These are phyloP conservation scores for Tricholoma furcatifolium DNA, from an alignment of 768 basidiomycete genomes.

Conservation along the genomic window DNA sequence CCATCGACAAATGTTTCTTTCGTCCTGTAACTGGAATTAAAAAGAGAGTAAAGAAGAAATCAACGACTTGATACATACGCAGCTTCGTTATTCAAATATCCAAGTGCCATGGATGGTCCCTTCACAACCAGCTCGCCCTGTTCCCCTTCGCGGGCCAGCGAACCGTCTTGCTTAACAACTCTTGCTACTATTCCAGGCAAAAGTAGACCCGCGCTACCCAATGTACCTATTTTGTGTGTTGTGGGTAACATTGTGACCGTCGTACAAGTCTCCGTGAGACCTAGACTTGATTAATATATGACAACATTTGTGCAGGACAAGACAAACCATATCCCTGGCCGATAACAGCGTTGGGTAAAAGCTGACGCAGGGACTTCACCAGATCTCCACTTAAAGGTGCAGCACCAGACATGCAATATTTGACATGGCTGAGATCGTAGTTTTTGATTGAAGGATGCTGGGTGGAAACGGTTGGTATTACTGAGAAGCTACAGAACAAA, in stretches of 20 bases:
- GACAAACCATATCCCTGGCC: slow-evolving; percentile 62
- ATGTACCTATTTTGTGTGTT: slow-evolving; percentile 41
- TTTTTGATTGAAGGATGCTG: slow-evolving; percentile 53
- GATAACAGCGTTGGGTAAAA: slow-evolving; percentile 59
- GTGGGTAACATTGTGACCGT: slow-evolving; percentile 47
- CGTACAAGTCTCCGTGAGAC: slow-evolving; percentile 64
- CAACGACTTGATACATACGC: slow-evolving; percentile 44
- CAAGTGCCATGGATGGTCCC: slow-evolving; percentile 58
- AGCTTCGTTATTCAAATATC: slow-evolving; percentile 55
- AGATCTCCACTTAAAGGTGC: slow-evolving; percentile 64
- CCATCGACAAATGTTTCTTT: slow-evolving; percentile 62
- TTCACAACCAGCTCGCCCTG: slow-evolving; percentile 61
- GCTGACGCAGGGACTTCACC: slow-evolving; percentile 37
- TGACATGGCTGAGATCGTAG: slow-evolving; percentile 51
- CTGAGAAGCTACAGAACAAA: neutral
- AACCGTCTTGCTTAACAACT: slow-evolving; percentile 58
- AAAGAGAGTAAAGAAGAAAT: neutral
- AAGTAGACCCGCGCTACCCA: slow-evolving; percentile 58
- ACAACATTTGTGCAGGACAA: neutral
- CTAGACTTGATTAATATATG: slow-evolving; percentile 25
- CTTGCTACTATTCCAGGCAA: slow-evolving; percentile 56
- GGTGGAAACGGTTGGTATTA: neutral
- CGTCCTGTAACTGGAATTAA: slow-evolving; percentile 37
- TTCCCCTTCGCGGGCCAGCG: slow-evolving; percentile 54
- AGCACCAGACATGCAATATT: slow-evolving; percentile 56